phyloP scores from a whole-genome alignment of 2,329 filamentous ascomycete genomes.

The Lasiodiplodia sp. region DNA sequence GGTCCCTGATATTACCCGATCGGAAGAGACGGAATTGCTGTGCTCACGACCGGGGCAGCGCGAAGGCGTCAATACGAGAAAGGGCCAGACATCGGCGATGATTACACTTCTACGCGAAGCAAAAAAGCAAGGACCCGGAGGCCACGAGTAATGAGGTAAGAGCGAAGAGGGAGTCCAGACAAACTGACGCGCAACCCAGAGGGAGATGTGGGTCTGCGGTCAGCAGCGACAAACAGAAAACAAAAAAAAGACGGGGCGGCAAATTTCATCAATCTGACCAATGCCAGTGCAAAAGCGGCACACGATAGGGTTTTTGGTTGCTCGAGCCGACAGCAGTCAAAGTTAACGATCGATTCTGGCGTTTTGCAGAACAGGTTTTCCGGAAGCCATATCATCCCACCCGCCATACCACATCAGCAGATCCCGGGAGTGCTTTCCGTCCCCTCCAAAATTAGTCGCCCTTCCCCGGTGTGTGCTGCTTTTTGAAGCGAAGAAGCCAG shows the following conservation, averaged over 20 bases:
- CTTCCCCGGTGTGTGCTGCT: conserved; percentile 3
- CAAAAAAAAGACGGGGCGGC: background rate
- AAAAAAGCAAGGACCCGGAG: background rate
- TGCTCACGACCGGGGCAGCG: background rate
- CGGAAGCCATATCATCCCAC: conserved; percentile 14
- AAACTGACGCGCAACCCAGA: background rate
- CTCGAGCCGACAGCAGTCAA: background rate
- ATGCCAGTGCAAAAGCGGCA: background rate
- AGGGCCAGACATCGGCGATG: conserved; percentile 18
- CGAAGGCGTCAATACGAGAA: conserved; percentile 8
- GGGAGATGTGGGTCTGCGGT: conserved; percentile 8
- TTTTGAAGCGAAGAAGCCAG: background rate
- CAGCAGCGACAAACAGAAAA: conserved; percentile 10
- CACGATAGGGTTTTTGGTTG: background rate
- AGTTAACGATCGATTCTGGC: conserved; percentile 28
- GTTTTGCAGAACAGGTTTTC: conserved; percentile 28
- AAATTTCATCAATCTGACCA: conserved; percentile 3
- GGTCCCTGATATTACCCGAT: background rate
- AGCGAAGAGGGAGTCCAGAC: background rate
- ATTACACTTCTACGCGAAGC: conserved; percentile 12
- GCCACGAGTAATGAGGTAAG: conserved; percentile 23
- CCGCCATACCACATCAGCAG: conserved; percentile 16
- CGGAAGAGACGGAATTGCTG: conserved; percentile 10
- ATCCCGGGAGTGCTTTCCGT: conserved; percentile 3
- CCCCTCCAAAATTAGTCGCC: background rate